Evolutionary conservation across 2,329 filamentous ascomycete genomes (phyloP), one percentile per base, ranked within the genome.

Genomic region (Akanthomyces lecanii): DNA sequence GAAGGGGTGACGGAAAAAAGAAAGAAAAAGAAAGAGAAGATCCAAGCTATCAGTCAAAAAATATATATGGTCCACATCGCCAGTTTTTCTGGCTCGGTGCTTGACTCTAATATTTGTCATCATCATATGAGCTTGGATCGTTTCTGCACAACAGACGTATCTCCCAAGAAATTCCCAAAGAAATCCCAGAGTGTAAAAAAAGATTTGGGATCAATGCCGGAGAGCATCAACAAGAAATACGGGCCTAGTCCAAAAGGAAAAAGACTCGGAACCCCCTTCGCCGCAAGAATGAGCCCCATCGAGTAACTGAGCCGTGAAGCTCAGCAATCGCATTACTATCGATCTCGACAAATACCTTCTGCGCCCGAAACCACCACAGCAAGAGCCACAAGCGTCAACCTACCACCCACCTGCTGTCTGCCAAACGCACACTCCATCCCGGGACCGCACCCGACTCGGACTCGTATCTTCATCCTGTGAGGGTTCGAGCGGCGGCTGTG

Each of bases 251-350:
- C 44, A 33, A 57, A 57, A 11, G 30, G 42, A 33, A 18, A 7
- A 18, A n/a, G 21, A 21, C 18, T 74, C 72, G 61, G 73, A 78
- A 76, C 78, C 79, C 90, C 89, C 90, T 92, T 97, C 92, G 93
- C 90, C 85, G 92, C 94, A 90, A 97, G 92, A 97, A 97, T 98
- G 92, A 97, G 94, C 94, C 94, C 94, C 94, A 96, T 98, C 92
- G 93, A 97, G 94, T 98, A 96, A 97, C 91, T 83, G 78, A 76
- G 62, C 68, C 69, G 66, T 68, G 70, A 74, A 74, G 69, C 65
- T 73, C 70, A 80, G 90, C 91, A 97, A 97, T 97, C 94, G 93
- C 94, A 97, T 98, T 88, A 89, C 94, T 97, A 87, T 96, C 83
- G 85, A 91, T 84, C 89, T 87, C 88, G 94, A 97, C 94, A 89